Evolutionary conservation across 495 filamentous ascomycete species (phyloP), one percentile per base, ranked within the genome.

Genomic region (Aspergillus biplanus): DNA sequence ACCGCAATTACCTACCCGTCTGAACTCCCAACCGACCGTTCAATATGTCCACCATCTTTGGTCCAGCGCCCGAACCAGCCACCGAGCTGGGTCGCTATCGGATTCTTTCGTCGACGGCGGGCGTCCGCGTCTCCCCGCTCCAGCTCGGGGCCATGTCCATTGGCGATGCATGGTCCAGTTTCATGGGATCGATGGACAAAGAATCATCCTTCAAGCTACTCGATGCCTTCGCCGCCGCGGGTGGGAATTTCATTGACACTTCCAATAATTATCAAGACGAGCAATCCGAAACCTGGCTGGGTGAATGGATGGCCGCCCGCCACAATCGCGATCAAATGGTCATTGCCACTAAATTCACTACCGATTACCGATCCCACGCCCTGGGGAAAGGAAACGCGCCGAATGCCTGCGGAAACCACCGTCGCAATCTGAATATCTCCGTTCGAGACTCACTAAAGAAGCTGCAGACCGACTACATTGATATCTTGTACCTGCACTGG

Each of bases 231-330:
- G 85, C 85, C 55, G 77, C 81, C 13, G 75, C 84, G 31, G 90
- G 87, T 32, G 90, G 90, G 32, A 93, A 93, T 74, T 92, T 92
- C 76, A 86, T 93, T 63, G 90, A 93, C 68, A 91, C 89, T 5
- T 73, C 87, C 37, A 89, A 86, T 69, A 85, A 82, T 69, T 92
- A 93, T 75, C 89, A 92, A 64, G 73, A 72, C 63, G 87, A 84
- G 60, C 77, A 93, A 64, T 90, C 87, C 6, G 90, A 93, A 71
- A 66, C 67, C 5, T 91, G 88, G 89, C 77, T 93, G 54, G 90
- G 90, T 18, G 90, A 92, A 61, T 92, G 90, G 90, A 86, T 92
- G 82, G 76, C 77, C 6, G 42, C 68, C n/a, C 75, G 80, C 13
- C 70, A 73, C 1, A 79, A 77, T 33, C 78, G 87, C 0, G 86